Base-by-base conservation (phyloP, 768 basidiomycete genomes). In the Artomyces pyxidatus region DNA sequence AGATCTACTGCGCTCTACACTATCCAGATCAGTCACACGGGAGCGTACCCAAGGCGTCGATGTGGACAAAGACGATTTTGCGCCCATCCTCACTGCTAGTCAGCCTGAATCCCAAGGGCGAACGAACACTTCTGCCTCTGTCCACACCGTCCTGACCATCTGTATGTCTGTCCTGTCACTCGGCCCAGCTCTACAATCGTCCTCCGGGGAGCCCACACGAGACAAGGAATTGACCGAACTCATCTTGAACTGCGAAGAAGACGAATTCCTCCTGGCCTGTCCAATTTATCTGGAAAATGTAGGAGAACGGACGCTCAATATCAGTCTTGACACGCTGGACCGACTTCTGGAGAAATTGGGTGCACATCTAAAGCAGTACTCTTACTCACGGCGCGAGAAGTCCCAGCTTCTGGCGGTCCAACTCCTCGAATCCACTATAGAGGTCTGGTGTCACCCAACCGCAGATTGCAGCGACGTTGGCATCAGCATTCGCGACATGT, bases 371-470 rank as follows among this genome's bases (percentile, higher is more conserved):
- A 55, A 49, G 19, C 58, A 67, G 30, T 86, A 91, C 63, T 65
- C 70, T 7, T 80, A 78, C 59, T 68, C 74, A 3, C 65, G 74
- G 45, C 80, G 73, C 51, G 77, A 79, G 45, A 66, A 62, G 4
- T 65, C 82, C 27, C 76, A 80, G 11, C 60, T 76, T 12, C 59
- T 86, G 38, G 68, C 72, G 5, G 64, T 87, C n/a, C 71, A 75
- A 17, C 71, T 89, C 40, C 65, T 96, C 19, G 73, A 76, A 38
- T 76, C 80, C 6, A 86, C 89, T 0, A 59, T 80, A 48, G 66
- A 75, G 48, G 58, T 81, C 3, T 96, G 83, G 86, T 50, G 68
- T 50, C 59, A 50, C 35, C 70, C 58, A 27, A 51, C 61, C 35
- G 54, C 55, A 44, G 38, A 56, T 49, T 27, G 51, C 29, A 9